Evolutionary conservation across 2,329 filamentous ascomycete genomes (phyloP).

Genomic region (Aspergillus ibericus): DNA sequence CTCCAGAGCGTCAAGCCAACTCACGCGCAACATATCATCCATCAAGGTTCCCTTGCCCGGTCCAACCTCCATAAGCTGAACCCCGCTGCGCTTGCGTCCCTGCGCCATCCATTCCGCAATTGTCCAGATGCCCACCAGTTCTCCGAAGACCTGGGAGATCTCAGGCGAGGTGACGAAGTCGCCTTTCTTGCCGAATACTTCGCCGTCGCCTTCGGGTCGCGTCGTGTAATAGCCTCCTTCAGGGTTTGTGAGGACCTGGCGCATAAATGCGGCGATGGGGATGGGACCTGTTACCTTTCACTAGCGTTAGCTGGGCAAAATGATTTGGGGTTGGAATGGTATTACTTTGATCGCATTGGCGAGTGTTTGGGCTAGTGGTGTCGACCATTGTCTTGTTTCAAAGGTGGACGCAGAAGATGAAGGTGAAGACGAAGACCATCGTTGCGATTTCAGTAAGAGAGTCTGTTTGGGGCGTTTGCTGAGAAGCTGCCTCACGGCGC

Average conservation of each 20-base stretch:
- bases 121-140: slow-evolving; percentile 91
- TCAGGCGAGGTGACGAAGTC: slow-evolving; percentile 98
- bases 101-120: slow-evolving; percentile 96
- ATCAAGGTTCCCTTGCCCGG: slow-evolving; percentile 93
- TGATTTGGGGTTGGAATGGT: not conserved
- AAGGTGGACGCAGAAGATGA: not conserved
- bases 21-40: slow-evolving; percentile 89
- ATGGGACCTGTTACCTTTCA: slow-evolving; percentile 84
- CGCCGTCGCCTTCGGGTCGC: slow-evolving; percentile 64
- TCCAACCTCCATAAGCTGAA: slow-evolving; percentile 90
- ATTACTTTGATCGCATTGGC: slow-evolving; percentile 80
- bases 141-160: slow-evolving; percentile 95
- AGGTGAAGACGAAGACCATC: slow-evolving; percentile 36
- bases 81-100: slow-evolving; percentile 68
- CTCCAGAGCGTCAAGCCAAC: slow-evolving; percentile 31
- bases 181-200: slow-evolving; percentile 89
- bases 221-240: slow-evolving; percentile 92
- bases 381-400: slow-evolving; percentile 73
- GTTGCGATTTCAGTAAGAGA: slow-evolving; percentile 19
- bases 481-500: slow-evolving; percentile 29
- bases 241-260: slow-evolving; percentile 92
- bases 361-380: slow-evolving; percentile 83
- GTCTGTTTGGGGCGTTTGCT: slow-evolving; percentile 20
- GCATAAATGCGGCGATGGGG: slow-evolving; percentile 93
- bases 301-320: not conserved